These are phyloP conservation scores for Diversispora epigaea DNA, from an alignment of 192 early-diverging fungal species.

Conservation along the genomic window DNA sequence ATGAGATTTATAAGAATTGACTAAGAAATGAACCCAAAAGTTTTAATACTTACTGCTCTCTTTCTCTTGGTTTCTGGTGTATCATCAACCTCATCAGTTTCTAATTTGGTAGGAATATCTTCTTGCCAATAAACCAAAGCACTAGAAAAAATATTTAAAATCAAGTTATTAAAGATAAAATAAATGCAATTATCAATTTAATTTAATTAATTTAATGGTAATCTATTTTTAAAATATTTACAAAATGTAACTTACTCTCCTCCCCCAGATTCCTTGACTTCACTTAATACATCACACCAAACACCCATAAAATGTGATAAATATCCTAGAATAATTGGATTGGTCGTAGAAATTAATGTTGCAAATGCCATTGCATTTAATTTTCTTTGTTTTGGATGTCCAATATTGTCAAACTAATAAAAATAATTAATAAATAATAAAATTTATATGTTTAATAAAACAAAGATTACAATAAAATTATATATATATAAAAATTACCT, in stretches of 20 bases:
- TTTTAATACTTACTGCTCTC: conserved; percentile 34
- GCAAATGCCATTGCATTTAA: conserved; percentile 62
- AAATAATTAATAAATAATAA: not conserved
- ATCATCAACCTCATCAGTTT: conserved; percentile 41
- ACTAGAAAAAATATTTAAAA: conserved; percentile 34
- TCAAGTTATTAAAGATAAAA: not conserved
- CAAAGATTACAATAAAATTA: not conserved
- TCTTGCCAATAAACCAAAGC: conserved; percentile 58
- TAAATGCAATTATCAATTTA: not conserved
- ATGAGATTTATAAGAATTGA: conserved; percentile 14
- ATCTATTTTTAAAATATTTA: not conserved
- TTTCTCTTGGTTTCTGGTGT: conserved; percentile 55
- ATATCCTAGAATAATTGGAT: conserved; percentile 47
- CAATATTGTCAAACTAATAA: conserved; percentile 72
- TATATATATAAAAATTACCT: conserved; percentile 42
- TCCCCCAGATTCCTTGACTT: conserved; percentile 58
- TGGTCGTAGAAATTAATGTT: conserved; percentile 52
- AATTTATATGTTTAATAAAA: not conserved
- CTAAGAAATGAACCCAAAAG: not conserved
- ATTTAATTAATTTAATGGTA: no score
- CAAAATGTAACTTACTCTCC: conserved; percentile 50
- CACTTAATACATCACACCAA: conserved; percentile 62
- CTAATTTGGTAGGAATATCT: conserved; percentile 51
- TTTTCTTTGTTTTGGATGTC: conserved; percentile 67
- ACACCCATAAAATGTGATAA: conserved; percentile 56